Conservation (phyloP, 169 alveolate species). For the Plasmodium gaboni region DNA sequence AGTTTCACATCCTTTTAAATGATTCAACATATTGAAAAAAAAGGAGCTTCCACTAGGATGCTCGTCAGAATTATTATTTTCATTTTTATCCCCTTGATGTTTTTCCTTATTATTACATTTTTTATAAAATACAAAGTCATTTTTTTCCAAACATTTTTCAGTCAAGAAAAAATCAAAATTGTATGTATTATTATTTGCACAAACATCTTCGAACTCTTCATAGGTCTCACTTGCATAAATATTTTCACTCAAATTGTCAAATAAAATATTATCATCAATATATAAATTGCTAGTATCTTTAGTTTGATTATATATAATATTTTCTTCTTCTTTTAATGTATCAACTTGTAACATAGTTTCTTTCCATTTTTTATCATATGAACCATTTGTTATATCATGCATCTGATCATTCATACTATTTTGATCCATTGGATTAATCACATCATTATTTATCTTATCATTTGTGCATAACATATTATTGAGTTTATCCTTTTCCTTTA, state of each 20-base stretch:
- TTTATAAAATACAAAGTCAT: conserved; percentile 55
- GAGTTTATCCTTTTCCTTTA: too few relatives aligned
- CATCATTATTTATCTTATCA: too few relatives aligned
- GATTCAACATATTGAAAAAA: conserved; percentile 12
- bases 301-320: too few relatives aligned
- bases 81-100: not conserved
- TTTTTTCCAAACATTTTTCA: conserved; percentile 35
- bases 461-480: too few relatives aligned
- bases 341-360: not conserved
- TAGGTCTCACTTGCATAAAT: not conserved
- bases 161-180: conserved; percentile 40
- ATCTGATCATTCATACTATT: not conserved
- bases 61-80: not conserved
- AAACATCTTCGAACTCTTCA: not conserved
- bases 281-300: too few relatives aligned
- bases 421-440: not conserved
- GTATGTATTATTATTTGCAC: not conserved
- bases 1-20: conserved; percentile 8
- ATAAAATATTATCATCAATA: not conserved
- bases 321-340: too few relatives aligned
- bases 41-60: conserved; percentile 6
- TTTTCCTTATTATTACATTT: conserved; percentile 1
- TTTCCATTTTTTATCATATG: conserved; percentile 1
- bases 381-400: not conserved
- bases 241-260: not conserved